A percentile compares a stretch with the other conserved stretches of the same genome.
phyloP scores from a whole-genome alignment of 345 rosid species.

The Salix caprea region DNA sequence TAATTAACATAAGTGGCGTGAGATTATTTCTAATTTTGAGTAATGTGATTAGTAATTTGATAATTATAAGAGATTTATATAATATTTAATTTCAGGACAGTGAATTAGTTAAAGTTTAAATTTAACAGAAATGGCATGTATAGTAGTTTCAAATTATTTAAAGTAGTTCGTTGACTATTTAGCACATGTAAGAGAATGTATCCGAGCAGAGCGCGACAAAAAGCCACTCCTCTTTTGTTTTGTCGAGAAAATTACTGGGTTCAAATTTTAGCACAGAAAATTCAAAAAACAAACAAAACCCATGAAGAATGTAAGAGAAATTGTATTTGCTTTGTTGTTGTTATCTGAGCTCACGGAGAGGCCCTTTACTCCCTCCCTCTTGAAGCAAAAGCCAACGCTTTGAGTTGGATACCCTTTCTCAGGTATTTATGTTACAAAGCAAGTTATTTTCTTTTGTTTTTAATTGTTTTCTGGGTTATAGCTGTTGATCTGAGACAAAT shows the following conservation, averaged over 20 bases:
- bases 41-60: no score
- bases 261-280: not conserved
- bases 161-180: not conserved
- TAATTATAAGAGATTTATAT: no score
- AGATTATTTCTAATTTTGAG: no score
- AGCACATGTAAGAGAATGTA: not conserved
- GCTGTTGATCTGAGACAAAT: not conserved
- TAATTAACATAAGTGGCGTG: not conserved
- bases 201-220: not conserved
- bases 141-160: not conserved
- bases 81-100: no score
- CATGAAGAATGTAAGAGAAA: not conserved
- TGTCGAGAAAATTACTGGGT: not conserved
- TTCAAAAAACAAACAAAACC: not conserved
- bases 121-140: not conserved
- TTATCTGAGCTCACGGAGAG: not conserved
- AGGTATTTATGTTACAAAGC: not conserved
- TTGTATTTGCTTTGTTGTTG: not conserved
- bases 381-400: not conserved
- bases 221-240: not conserved
- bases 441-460: not conserved
- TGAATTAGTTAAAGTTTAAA: no score
- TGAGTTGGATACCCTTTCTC: not conserved
- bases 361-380: not conserved
- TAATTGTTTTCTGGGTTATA: not conserved